Conservation (phyloP, 345 rosid species). For the Populus simonii region DNA sequence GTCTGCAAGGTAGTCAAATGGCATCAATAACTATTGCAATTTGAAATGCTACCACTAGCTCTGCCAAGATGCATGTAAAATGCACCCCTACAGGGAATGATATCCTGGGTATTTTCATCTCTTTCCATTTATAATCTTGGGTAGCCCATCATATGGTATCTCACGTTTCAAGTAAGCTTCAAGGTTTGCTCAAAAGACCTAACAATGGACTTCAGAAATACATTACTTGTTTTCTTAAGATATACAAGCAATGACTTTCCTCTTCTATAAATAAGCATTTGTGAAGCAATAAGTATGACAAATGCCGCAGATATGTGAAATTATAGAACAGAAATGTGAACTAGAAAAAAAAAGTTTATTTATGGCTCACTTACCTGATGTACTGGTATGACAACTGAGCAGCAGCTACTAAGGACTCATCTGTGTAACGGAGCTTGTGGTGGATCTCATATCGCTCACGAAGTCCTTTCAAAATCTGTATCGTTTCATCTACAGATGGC, state of each 20-base stretch:
- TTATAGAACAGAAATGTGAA: not conserved
- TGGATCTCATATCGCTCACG: conserved; percentile 97
- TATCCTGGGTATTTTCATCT: not conserved
- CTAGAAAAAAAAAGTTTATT: not conserved
- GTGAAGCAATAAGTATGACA: not conserved
- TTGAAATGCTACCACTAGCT: not conserved
- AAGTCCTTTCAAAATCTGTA: conserved; percentile 86
- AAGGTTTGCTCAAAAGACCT: not conserved
- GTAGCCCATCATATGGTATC: not conserved
- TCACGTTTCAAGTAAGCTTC: not conserved
- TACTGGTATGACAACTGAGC: conserved; percentile 94
- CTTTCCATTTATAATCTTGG: not conserved
- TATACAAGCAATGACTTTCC: not conserved
- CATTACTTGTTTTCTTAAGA: not conserved
- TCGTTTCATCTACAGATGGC: conserved; percentile 90
- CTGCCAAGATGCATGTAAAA: not conserved
- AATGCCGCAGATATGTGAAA: not conserved
- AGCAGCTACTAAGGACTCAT: conserved; percentile 83
- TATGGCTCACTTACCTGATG: conserved; percentile 56
- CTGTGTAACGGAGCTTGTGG: conserved; percentile 95
- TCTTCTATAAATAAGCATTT: not conserved
- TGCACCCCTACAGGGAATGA: not conserved
- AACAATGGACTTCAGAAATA: not conserved
- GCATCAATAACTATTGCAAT: not conserved
- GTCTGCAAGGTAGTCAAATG: not conserved